These are phyloP conservation scores for Rubroshorea leprosula DNA, from an alignment of 345 rosid species.

Conservation along the genomic window DNA sequence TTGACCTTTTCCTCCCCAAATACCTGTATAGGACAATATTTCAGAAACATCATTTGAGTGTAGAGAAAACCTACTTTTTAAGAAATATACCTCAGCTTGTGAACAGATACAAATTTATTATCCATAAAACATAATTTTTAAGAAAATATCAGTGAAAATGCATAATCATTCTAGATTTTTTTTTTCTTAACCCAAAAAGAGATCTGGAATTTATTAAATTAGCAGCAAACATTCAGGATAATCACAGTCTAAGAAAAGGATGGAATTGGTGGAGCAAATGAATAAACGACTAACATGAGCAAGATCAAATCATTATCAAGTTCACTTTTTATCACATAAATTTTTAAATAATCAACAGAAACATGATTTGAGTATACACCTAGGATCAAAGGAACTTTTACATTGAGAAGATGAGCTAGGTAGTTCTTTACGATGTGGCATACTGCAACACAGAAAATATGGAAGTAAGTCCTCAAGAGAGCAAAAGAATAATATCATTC, in stretches of 20 bases:
- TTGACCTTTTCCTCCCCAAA: constrained; percentile 99
- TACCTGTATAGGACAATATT: constrained; percentile 39
- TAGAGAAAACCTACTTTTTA: not conserved
- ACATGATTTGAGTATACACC: constrained; percentile 36
- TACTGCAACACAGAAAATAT: constrained; percentile 38
- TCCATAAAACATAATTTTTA: constrained; percentile 1
- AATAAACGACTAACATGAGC: not conserved
- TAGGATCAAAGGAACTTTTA: constrained; percentile 78
- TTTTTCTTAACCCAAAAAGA: no score
- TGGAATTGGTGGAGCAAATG: not conserved
- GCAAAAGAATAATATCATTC: not conserved
- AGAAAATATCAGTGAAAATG: not conserved
- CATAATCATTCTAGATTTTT: not conserved
- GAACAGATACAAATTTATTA: not conserved
- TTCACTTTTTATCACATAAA: not conserved
- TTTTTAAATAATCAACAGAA: not conserved
- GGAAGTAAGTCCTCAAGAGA: not conserved
- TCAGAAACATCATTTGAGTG: constrained; percentile 3
- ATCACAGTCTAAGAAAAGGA: not conserved
- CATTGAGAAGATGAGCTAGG: constrained; percentile 60
- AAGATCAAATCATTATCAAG: not conserved
- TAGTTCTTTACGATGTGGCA: constrained; percentile 89
- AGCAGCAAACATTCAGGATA: not conserved
- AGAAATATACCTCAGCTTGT: not conserved
- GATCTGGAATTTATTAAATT: not conserved